phyloP scores from a whole-genome alignment of 352 stramenopile species.

The Globisporangium nunn region DNA sequence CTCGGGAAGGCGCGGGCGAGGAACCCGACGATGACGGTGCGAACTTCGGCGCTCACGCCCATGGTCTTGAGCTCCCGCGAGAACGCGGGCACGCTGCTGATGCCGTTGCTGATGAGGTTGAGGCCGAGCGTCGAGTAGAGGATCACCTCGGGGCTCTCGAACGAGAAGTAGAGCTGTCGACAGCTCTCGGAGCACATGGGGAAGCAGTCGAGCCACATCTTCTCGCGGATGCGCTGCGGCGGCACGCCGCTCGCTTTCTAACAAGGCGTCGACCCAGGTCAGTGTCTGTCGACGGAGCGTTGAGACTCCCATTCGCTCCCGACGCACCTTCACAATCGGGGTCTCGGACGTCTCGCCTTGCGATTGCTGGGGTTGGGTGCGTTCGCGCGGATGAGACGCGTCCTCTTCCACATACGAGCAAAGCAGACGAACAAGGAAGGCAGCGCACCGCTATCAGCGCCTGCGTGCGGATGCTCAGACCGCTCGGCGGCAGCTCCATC shows the following conservation, averaged over 20 bases:
- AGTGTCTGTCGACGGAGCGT: not conserved
- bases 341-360: conserved; percentile 1
- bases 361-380: not conserved
- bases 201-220: conserved; percentile 79
- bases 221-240: conserved; percentile 50
- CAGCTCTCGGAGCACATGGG: conserved; percentile 66
- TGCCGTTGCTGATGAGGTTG: conserved; percentile 82
- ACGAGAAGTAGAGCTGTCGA: conserved; percentile 66
- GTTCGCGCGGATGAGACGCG: no score
- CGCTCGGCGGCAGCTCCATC: conserved; percentile 5
- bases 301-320: no score
- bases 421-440: not conserved
- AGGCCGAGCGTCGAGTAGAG: conserved; percentile 76
- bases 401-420: not conserved
- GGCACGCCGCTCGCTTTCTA: conserved; percentile 31
- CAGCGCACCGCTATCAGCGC: conserved; percentile 9
- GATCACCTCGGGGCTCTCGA: conserved; percentile 67
- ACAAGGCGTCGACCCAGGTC: not conserved
- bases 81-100: conserved; percentile 74
- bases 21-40: conserved; percentile 73
- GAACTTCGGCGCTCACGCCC: conserved; percentile 60
- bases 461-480: conserved; percentile 11
- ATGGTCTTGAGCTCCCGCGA: conserved; percentile 75
- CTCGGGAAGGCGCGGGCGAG: conserved; percentile 65
- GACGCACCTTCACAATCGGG: not conserved